phyloP scores from a whole-genome alignment of 768 basidiomycete genomes.

The Harrya chromipes region DNA sequence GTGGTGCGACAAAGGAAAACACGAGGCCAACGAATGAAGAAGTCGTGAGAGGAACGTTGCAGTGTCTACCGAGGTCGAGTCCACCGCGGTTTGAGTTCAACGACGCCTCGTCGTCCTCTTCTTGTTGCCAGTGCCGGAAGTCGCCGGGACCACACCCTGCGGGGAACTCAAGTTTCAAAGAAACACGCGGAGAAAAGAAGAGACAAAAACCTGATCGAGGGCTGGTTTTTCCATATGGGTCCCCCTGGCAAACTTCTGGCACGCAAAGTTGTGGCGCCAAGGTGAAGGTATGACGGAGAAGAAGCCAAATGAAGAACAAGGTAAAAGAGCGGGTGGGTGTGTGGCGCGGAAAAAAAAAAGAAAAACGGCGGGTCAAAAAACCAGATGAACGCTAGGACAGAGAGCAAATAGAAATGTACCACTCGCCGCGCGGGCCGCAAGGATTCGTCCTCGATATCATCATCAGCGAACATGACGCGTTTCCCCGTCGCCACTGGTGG shows the following conservation, averaged over 20 bases:
- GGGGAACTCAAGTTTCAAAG: not conserved
- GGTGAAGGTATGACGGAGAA: not conserved
- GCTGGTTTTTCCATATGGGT: no score
- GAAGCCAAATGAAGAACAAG: not conserved
- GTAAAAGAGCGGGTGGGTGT: no score
- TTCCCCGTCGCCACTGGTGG: slow-evolving; percentile 20
- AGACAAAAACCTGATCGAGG: no score
- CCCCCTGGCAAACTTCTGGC: no score
- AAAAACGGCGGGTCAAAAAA: not conserved
- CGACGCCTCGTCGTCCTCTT: slow-evolving; percentile 27
- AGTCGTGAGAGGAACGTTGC: no score
- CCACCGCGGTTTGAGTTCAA: slow-evolving; percentile 4
- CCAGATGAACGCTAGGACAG: no score
- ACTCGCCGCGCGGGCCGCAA: slow-evolving; percentile 27
- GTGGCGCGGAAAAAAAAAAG: not conserved
- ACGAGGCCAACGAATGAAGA: no score
- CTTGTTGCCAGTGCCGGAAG: slow-evolving; percentile 8
- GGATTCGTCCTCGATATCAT: slow-evolving; percentile 16
- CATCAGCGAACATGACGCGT: slow-evolving; percentile 23
- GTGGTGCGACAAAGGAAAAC: no score
- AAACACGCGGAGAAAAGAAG: no score
- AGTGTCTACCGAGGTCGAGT: no score
- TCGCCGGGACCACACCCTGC: not conserved
- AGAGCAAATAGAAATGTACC: slow-evolving; percentile 13
- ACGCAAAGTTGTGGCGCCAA: slow-evolving; percentile 7